These are phyloP conservation scores for Eucalyptus regnans DNA, from an alignment of 345 rosid genomes.

Conservation along the genomic window DNA sequence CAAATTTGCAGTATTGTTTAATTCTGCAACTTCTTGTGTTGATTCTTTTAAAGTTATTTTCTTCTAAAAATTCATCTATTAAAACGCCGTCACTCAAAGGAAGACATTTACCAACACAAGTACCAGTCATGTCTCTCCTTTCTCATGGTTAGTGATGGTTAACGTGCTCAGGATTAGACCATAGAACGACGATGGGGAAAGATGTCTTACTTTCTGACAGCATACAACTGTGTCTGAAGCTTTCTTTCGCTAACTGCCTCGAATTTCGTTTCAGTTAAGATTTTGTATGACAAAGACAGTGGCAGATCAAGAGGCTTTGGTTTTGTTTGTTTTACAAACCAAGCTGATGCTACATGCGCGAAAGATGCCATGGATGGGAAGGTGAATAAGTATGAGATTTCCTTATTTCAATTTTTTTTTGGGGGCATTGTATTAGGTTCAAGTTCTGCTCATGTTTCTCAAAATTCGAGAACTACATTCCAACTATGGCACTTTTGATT, in stretches of 20 bases:
- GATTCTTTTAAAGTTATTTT: not conserved
- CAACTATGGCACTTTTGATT: not conserved
- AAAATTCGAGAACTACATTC: not conserved
- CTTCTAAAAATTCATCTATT: not conserved
- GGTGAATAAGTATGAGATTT: constrained; percentile 13
- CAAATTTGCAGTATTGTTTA: not conserved
- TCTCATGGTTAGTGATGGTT: not conserved
- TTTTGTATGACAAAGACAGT: constrained; percentile 56
- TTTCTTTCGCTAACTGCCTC: not conserved
- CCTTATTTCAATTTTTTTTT: not conserved
- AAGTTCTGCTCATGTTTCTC: not conserved
- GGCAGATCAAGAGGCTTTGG: constrained; percentile 94
- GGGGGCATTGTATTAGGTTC: not conserved
- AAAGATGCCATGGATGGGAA: constrained; percentile 94
- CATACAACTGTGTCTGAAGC: not conserved
- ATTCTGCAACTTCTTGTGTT: not conserved
- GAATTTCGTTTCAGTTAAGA: constrained; percentile 35
- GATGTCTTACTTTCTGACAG: not conserved
- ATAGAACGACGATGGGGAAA: not conserved
- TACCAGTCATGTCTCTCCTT: not conserved
- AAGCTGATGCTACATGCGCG: constrained; percentile 46
- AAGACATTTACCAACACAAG: not conserved
- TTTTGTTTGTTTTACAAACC: constrained; percentile 57
- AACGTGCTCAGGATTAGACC: not conserved
- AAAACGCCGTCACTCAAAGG: not conserved